phyloP scores from a whole-genome alignment of 306 rosid species.

The Trichosanthes cucumerina region DNA sequence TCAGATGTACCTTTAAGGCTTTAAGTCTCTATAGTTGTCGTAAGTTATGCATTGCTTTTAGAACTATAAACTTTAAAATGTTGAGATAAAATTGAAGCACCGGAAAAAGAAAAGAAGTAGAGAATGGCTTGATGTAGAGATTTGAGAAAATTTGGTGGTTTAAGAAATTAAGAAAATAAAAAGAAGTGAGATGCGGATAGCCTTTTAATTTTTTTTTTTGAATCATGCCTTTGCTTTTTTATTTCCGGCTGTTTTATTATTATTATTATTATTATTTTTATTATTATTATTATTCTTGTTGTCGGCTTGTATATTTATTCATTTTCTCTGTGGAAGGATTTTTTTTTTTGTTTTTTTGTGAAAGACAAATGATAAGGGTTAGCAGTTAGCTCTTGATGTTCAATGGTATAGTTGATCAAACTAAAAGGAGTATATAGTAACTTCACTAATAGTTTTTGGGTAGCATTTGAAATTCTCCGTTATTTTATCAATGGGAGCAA shows the following conservation, averaged over 20 bases:
- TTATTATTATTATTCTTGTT: neutral
- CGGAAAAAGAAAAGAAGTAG: neutral
- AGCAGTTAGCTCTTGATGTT: neutral
- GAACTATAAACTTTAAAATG: neutral
- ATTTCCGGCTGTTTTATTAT: neutral
- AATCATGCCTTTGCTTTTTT: neutral
- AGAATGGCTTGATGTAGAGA: neutral
- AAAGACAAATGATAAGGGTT: neutral
- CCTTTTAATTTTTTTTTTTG: neutral
- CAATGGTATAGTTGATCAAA: neutral
- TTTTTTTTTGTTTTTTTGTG: neutral
- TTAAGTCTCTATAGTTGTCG: neutral
- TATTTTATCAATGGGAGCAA: neutral
- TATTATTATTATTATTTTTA: neutral
- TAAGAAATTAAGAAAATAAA: neutral
- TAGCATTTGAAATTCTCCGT: neutral
- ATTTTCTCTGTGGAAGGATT: neutral
- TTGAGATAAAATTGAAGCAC: neutral
- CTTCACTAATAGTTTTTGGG: neutral
- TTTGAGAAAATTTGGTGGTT: neutral
- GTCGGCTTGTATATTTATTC: neutral
- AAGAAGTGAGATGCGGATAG: neutral
- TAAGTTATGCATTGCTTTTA: neutral
- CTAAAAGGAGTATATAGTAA: neutral
- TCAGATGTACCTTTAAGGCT: neutral